Percentiles rank a stretch among this genome's conserved stretches.
Conservation (phyloP, 164 flowering plant species). For the Umbellularia californica region DNA sequence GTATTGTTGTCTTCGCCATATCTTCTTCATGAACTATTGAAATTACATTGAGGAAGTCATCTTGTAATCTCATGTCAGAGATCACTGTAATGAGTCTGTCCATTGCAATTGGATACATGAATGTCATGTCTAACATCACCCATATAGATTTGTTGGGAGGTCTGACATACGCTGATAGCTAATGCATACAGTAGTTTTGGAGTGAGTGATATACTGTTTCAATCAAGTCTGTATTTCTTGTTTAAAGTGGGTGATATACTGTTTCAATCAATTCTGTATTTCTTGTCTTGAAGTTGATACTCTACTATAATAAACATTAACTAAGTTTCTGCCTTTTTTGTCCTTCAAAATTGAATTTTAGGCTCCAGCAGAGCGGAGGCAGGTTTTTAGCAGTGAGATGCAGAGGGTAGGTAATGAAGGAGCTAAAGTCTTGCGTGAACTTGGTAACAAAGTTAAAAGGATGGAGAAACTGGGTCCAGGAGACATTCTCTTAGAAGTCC, state of each 20-base stretch:
- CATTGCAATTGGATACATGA: too few species aligned
- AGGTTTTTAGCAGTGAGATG: conserved; percentile 55
- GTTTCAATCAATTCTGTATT: not conserved
- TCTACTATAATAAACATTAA: not conserved
- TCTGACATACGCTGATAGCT: not conserved
- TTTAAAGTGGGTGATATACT: too few species aligned
- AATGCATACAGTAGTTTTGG: not conserved
- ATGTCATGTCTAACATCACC: too few species aligned
- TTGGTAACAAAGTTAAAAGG: conserved; percentile 64
- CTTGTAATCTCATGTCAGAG: too few species aligned
- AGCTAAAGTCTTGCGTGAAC: conserved; percentile 69
- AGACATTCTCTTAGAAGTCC: conserved; percentile 59
- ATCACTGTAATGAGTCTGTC: too few species aligned
- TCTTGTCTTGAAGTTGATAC: conserved; percentile 4
- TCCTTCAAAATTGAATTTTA: conserved; percentile 10
- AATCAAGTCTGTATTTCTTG: not conserved
- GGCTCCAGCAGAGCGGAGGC: conserved; percentile 80
- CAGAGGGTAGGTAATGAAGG: conserved; percentile 73
- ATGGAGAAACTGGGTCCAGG: conserved; percentile 62
- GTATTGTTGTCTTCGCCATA: too few species aligned
- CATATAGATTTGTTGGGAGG: too few species aligned
- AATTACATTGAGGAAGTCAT: too few species aligned
- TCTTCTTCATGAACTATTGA: too few species aligned
- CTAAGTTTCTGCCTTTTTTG: not conserved
- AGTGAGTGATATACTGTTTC: too few species aligned